These are phyloP conservation scores for Aspergillus kassunensis DNA, from an alignment of 495 filamentous ascomycete genomes.

Conservation along the genomic window DNA sequence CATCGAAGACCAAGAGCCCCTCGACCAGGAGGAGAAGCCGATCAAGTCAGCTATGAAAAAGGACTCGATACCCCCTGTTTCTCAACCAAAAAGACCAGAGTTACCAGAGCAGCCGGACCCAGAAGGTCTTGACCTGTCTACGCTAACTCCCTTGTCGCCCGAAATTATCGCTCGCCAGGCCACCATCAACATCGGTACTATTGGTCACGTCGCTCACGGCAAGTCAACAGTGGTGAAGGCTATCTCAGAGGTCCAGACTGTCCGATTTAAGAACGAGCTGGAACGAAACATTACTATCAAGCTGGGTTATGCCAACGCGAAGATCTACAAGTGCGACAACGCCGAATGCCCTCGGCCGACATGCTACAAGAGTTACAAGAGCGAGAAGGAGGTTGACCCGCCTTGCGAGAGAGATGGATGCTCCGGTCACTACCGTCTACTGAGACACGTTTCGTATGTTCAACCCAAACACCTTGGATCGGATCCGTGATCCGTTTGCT, in stretches of 20 bases:
- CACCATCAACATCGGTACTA: constrained; percentile 98
- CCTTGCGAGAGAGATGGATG: constrained; percentile 94
- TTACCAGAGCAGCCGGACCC: constrained; percentile 92
- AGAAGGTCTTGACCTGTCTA: constrained; percentile 71
- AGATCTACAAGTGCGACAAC: constrained; percentile 98
- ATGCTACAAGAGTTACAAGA: constrained; percentile 96
- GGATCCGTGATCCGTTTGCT: neutral
- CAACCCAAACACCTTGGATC: neutral
- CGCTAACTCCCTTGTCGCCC: constrained; percentile 78
- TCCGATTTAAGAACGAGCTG: constrained; percentile 98
- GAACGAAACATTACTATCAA: constrained; percentile 99
- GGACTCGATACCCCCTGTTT: constrained; percentile 34
- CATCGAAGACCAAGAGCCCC: constrained; percentile 49
- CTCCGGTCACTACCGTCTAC: constrained; percentile 71
- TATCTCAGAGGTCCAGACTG: constrained; percentile 97
- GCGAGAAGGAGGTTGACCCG: constrained; percentile 95
- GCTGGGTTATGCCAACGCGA: constrained; percentile 98
- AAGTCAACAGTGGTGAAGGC: constrained; percentile 99
- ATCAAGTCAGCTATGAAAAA: constrained; percentile 67
- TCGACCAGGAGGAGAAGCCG: constrained; percentile 51
- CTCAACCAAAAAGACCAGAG: constrained; percentile 49
- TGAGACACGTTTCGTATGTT: constrained; percentile 84
- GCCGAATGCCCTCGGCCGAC: constrained; percentile 83
- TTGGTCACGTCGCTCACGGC: constrained; percentile 97
- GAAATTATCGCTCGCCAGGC: constrained; percentile 97